Conservation (phyloP, 345 rosid species). For the Acer yangbiense region DNA sequence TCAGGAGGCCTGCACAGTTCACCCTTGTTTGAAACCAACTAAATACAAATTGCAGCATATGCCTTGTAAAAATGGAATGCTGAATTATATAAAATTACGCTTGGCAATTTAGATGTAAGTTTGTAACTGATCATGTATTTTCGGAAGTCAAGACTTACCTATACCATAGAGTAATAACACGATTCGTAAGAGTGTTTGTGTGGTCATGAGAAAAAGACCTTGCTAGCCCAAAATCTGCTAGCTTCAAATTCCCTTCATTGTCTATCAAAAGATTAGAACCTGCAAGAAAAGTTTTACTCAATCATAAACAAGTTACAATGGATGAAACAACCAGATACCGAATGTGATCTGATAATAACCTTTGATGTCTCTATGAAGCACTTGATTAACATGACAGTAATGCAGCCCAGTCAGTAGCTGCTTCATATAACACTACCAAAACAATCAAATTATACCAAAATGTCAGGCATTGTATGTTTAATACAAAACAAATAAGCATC, state of each 20-base stretch:
- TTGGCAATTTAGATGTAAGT: neutral
- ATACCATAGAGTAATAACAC: slow-evolving; percentile 93
- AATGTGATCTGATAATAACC: slow-evolving; percentile 39
- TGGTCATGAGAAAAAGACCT: slow-evolving; percentile 79
- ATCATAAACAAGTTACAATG: neutral
- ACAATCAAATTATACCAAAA: neutral
- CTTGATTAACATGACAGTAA: slow-evolving; percentile 93
- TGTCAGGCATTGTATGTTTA: neutral
- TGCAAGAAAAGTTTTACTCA: slow-evolving; percentile 30
- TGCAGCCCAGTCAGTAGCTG: slow-evolving; percentile 97
- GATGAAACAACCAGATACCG: neutral
- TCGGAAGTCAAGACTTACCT: slow-evolving; percentile 45
- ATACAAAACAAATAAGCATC: neutral
- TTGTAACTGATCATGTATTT: neutral
- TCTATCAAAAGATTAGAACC: slow-evolving; percentile 97
- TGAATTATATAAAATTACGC: neutral
- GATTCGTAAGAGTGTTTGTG: slow-evolving; percentile 78
- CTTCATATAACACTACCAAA: slow-evolving; percentile 83
- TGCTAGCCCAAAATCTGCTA: slow-evolving; percentile 97
- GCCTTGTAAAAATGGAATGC: neutral
- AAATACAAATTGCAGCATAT: neutral
- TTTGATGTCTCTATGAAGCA: slow-evolving; percentile 97
- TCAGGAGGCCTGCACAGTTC: slow-evolving; percentile 78
- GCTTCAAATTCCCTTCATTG: slow-evolving; percentile 90
- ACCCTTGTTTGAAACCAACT: neutral